Percentiles rank a stretch among this genome's conserved stretches.
phyloP scores from a whole-genome alignment of 441 rosid species.

The Flueggea neowawraea region DNA sequence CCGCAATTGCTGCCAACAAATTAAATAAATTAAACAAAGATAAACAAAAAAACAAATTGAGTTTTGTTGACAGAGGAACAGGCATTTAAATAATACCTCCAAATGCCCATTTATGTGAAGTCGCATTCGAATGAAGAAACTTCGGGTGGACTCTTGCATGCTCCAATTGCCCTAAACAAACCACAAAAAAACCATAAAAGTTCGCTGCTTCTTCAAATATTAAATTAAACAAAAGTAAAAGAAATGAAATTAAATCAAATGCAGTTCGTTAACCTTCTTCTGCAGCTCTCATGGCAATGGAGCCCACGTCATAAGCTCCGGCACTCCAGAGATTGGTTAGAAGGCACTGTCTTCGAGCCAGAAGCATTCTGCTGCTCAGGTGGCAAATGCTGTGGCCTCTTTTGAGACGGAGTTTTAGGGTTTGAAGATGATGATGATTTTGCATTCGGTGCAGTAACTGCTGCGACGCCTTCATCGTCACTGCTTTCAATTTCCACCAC shows the following conservation, averaged over 20 bases:
- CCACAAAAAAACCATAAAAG: neutral
- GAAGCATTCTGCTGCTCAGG: constrained; percentile 14
- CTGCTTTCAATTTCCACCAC: constrained; percentile 41
- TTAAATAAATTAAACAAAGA: neutral
- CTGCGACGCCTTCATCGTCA: constrained; percentile 36
- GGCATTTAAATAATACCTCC: constrained; percentile 47
- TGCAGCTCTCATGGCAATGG: constrained; percentile 18
- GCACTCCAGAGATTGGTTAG: constrained; percentile 29
- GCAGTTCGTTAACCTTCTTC: constrained; percentile 31
- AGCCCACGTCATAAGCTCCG: constrained; percentile 33
- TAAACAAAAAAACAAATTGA: constrained; percentile 3
- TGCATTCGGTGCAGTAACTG: constrained; percentile 9
- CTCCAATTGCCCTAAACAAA: constrained; percentile 50
- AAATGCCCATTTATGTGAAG: constrained; percentile 98
- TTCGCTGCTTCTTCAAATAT: too few species aligned
- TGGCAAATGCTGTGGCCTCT: constrained; percentile 10
- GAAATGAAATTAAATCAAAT: neutral
- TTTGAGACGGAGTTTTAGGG: constrained; percentile 9
- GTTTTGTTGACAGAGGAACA: neutral
- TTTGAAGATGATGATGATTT: constrained; percentile 5
- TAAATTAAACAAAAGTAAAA: neutral
- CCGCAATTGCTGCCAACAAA: constrained; percentile 79
- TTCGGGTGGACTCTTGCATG: constrained; percentile 94
- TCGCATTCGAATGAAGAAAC: constrained; percentile 97
- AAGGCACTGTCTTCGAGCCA: constrained; percentile 5